Conservation (phyloP, 352 stramenopile species). For the Phytopythium vexans region DNA sequence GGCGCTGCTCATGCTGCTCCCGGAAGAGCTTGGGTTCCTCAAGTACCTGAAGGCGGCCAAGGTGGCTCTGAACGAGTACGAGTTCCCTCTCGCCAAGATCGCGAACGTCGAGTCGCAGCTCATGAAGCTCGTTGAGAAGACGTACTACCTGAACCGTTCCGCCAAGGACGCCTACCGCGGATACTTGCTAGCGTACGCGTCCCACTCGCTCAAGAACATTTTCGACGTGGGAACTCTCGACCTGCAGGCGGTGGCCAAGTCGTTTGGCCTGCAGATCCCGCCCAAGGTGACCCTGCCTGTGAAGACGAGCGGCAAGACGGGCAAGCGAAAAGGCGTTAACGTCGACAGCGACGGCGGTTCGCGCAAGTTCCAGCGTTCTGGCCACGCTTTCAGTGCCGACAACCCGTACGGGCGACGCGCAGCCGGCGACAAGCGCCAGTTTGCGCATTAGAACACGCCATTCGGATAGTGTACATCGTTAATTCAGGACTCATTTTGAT, state of each 20-base stretch:
- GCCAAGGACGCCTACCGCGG: constrained; percentile 97
- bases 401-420: constrained; percentile 96
- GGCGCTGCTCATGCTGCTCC: constrained; percentile 97
- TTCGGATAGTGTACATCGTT: background rate
- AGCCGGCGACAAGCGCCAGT: constrained; percentile 92
- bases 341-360: constrained; percentile 46
- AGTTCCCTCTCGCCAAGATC: constrained; percentile 97
- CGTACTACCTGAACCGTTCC: constrained; percentile 98
- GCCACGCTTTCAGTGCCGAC: constrained; percentile 95
- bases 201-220: constrained; percentile 97
- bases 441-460: constrained; percentile 55
- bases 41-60: constrained; percentile 98
- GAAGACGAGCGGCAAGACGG: constrained; percentile 78
- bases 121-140: constrained; percentile 98
- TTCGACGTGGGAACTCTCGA: constrained; percentile 98
- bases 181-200: constrained; percentile 98
- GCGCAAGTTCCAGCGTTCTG: constrained; percentile 74
- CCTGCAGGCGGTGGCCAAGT: constrained; percentile 94
- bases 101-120: constrained; percentile 97
- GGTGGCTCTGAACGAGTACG: constrained; percentile 98
- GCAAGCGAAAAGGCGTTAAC: constrained; percentile 65
- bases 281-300: constrained; percentile 96
- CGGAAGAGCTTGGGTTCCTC: constrained; percentile 97
- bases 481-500: no score
- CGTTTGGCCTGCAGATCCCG: constrained; percentile 97